Base-by-base conservation (phyloP, 768 basidiomycete species). In the Amanita molliuscula region DNA sequence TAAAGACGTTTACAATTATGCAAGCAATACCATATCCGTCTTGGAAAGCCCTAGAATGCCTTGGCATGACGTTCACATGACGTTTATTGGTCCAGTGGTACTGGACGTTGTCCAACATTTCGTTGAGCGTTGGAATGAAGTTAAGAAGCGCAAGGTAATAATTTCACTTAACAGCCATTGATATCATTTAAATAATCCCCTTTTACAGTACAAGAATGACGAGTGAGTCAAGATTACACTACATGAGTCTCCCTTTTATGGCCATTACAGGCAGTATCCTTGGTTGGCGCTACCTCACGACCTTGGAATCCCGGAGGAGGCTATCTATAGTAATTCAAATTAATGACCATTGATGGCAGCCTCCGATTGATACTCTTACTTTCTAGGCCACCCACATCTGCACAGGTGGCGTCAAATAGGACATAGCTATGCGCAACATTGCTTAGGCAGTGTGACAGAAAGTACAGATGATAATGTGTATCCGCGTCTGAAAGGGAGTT, bases 1-100 rank as follows among this genome's bases (percentile, higher is more conserved):
- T 69, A 75, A 91, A 60, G 71, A 84, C 8, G 95, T 97, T 0
- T 72, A 77, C 50, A 74, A 89, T 54, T 91, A 81, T 60, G 77
- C 80, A 20, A 83, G 79, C 59, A 88, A 84, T 53, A 72, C 73
- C 0, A 62, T 91, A 13, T 82, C 81, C 28, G 74, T 81, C 42
- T 61, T 82, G 40, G 86, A 90, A 55, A 81, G 70, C 11, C 70
- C 79, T 1, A 71, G 88, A 54, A 91, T 93, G 91, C 90, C 94
- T 1, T 97, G 94, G 94, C 94, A 97, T 60, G 94, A 97, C 67
- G 90, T 85, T 10, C 92, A 93, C 62, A 87, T 89, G 83, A 91
- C 88, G 3, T 66, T 93, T 20, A 69, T 74, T 11, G 96, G 85
- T 6, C 77, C 88, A 1, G 81, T 77, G 13, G 93, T 96, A 4